phyloP scores from a whole-genome alignment of 139 green algal species.

The Coccomyxa sp. region DNA sequence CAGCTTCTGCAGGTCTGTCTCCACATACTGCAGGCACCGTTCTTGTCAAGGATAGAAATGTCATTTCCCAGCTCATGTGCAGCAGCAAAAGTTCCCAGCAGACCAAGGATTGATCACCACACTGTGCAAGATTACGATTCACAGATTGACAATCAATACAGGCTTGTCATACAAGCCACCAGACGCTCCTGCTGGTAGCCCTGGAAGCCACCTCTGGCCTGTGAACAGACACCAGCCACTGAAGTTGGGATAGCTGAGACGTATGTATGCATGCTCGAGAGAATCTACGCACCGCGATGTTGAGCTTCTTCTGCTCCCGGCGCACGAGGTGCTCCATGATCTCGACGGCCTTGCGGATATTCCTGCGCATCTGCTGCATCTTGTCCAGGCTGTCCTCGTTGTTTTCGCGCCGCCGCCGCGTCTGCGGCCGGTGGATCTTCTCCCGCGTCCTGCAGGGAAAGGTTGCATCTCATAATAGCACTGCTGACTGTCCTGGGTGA shows the following conservation, averaged over 20 bases:
- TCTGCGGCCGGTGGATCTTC: constrained; percentile 84
- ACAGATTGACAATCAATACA: not conserved
- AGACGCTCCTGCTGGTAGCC: not conserved
- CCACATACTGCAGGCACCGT: constrained; percentile 36
- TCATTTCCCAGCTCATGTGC: not conserved
- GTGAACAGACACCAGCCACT: not conserved
- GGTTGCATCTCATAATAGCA: too few species aligned
- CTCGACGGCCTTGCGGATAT: constrained; percentile 51
- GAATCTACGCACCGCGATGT: constrained; percentile 50
- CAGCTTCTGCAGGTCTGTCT: constrained; percentile 56
- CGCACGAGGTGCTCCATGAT: constrained; percentile 60
- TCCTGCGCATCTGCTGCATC: constrained; percentile 66
- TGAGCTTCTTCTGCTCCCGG: constrained; percentile 69
- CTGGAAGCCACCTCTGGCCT: not conserved
- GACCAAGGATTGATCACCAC: too few species aligned
- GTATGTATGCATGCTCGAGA: not conserved
- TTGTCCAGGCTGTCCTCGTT: constrained; percentile 75
- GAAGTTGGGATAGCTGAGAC: not conserved
- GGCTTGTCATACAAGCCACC: not conserved
- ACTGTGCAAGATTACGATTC: not conserved
- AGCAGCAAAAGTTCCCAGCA: too few species aligned
- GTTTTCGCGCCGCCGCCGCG: constrained; percentile 75
- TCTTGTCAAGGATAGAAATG: not conserved
- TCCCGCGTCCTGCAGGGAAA: constrained; percentile 66
- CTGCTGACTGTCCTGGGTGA: too few species aligned